Evolutionary conservation across 345 rosid species (phyloP).

Genomic region (Cardamine chenopodiifolia): DNA sequence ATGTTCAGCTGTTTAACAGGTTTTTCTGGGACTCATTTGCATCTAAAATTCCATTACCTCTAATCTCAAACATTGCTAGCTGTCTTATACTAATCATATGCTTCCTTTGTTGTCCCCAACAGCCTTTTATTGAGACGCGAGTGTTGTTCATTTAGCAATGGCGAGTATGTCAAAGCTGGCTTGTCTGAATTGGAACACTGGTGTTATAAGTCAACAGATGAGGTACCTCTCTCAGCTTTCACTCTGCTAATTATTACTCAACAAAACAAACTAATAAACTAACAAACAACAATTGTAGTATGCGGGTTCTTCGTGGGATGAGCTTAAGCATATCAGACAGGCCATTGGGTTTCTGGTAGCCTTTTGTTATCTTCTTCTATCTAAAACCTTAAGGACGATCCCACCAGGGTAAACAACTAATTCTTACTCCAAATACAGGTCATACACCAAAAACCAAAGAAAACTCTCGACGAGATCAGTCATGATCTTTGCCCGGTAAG

Average conservation of each 20-base stretch:
- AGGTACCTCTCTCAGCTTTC: conserved; percentile 50
- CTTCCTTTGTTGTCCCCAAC: conserved; percentile 16
- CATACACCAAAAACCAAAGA: conserved; percentile 94
- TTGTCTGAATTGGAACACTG: conserved; percentile 92
- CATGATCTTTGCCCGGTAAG: conserved; percentile 92
- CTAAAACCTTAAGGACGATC: background rate
- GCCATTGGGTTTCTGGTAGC: conserved; percentile 94
- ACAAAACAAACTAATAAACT: conserved; percentile 2
- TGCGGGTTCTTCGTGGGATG: conserved; percentile 96
- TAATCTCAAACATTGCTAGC: background rate
- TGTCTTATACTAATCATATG: conserved; percentile 4
- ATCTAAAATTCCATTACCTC: background rate
- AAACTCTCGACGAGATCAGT: conserved; percentile 86
- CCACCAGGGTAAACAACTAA: background rate
- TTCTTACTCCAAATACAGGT: conserved; percentile 54
- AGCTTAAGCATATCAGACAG: conserved; percentile 90
- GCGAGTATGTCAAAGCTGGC: conserved; percentile 93
- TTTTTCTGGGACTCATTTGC: conserved; percentile 20
- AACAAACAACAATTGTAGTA: conserved; percentile 52
- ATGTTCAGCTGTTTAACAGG: conserved; percentile 97
- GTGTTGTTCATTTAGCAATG: conserved; percentile 95
- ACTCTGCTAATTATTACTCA: conserved; percentile 4
- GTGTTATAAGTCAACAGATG: conserved; percentile 94
- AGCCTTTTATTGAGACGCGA: conserved; percentile 87
- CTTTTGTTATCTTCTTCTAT: conserved; percentile 4